Evolutionary conservation across 2,329 filamentous ascomycete genomes (phyloP), one percentile per base, ranked within the genome.

Genomic region (Plectosphaerella sp.): DNA sequence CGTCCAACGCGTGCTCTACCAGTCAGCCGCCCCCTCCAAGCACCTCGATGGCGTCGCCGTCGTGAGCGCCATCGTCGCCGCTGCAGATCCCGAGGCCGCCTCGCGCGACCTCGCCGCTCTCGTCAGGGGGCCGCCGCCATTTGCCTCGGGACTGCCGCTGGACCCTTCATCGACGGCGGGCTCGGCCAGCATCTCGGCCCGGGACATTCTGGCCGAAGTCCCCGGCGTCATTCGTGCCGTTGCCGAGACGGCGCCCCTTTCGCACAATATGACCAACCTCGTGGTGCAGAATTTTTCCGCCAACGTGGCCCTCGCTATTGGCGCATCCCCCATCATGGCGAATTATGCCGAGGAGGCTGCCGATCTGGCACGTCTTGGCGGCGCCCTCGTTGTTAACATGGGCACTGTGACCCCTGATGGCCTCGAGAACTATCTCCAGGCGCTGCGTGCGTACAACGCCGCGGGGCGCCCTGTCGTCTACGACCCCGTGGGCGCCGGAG

Each of bases 201-300:
- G 56, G 22, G 53, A 62, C 7, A 49, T 72, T 10, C n/a, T 72
- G 28, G 48, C 50, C 3, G 47, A 61, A 12, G 64, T 67, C 4
- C 66, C 69, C 2, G 62, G 62, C 41, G 70, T 88, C 16, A 75
- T 95, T 43, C 74, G 73, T 54, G 75, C 77, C 6, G 79, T 96
- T 47, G 81, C 81, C 5, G 67, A 74, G 3, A 76, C 71, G 43
- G 86, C 81, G 52, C 91, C 92, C 0, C 77, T 97, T 20, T 88
- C 88, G 48, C 93, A 97, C 72, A 97, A 96, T 71, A 97, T 97
- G 90, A 97, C 94, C 50, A 97, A 97, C 67, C 78, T 92, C 49
- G 93, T 97, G 0, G 93, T 97, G 20, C 91, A 96, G 64, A 96
- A 97, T 71, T 89, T 97, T 62, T 89, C 92, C 15, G 93, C 94